Conservation (phyloP, 2,329 filamentous ascomycete genomes). For the Fusarium aywerte region DNA sequence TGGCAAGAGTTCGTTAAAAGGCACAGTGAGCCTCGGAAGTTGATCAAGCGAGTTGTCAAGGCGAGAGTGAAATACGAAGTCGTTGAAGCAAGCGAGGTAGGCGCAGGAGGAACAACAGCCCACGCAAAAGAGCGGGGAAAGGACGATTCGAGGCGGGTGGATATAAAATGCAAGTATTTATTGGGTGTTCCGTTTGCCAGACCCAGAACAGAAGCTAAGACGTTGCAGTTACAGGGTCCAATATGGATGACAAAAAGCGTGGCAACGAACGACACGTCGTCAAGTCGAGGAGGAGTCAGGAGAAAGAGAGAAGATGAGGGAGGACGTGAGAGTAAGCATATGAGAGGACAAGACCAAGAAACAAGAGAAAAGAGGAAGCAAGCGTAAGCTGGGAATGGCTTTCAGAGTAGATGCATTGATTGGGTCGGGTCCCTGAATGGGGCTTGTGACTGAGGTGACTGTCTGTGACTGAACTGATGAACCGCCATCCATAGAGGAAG, state of each 20-base stretch:
- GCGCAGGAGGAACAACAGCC: conserved; percentile 34
- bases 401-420: conserved; percentile 28
- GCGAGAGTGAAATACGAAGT: conserved; percentile 25
- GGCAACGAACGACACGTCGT: conserved; percentile 44
- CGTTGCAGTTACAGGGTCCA: conserved; percentile 20
- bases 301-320: conserved; percentile 19
- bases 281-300: conserved; percentile 16
- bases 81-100: conserved; percentile 29
- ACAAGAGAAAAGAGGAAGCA: conserved; percentile 26
- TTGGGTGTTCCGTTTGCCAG: conserved; percentile 7
- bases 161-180: conserved; percentile 5
- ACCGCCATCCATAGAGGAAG: conserved; percentile 8
- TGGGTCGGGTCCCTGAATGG: conserved; percentile 29
- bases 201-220: conserved; percentile 4
- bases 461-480: conserved; percentile 14
- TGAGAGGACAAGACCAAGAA: neutral
- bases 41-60: conserved; percentile 20
- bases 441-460: conserved; percentile 36
- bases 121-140: conserved; percentile 39
- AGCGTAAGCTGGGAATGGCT: conserved; percentile 32
- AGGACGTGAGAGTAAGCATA: conserved; percentile 5
- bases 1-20: neutral
- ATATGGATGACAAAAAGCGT: conserved; percentile 31
- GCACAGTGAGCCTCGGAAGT: conserved; percentile 24
- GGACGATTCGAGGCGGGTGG: conserved; percentile 19